These are phyloP conservation scores for Botryotinia calthae DNA, from an alignment of 2,329 filamentous ascomycete species.

Conservation along the genomic window DNA sequence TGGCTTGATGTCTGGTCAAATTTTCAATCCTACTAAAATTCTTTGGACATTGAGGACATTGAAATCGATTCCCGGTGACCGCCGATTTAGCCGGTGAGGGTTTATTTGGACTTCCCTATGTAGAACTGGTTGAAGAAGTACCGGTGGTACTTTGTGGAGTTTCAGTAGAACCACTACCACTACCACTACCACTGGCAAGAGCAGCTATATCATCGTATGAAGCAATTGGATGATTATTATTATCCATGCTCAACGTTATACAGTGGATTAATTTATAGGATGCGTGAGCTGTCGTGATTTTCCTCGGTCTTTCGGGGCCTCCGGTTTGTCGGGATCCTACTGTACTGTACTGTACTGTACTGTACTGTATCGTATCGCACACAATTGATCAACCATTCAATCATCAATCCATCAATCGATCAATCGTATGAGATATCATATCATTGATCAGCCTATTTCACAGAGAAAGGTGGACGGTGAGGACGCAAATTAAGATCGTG, in stretches of 20 bases:
- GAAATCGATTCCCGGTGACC: constrained; percentile 27
- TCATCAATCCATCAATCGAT: too few relatives aligned
- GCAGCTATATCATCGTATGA: neutral
- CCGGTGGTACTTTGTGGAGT: neutral
- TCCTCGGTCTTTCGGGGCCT: neutral
- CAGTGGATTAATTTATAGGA: neutral
- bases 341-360: neutral
- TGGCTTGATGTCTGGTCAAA: constrained; percentile 36
- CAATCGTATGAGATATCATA: neutral
- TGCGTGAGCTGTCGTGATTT: neutral
- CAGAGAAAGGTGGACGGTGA: constrained; percentile 12
- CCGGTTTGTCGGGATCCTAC: neutral
- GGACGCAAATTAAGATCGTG: neutral
- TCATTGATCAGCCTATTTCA: neutral
- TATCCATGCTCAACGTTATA: neutral
- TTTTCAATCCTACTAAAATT: constrained; percentile 38
- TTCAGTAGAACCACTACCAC: neutral
- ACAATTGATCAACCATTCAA: neutral
- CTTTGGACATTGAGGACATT: constrained; percentile 36
- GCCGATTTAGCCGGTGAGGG: neutral
- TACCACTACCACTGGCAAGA: neutral
- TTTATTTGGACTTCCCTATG: neutral
- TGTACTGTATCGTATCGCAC: neutral
- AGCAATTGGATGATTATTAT: neutral
- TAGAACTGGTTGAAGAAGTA: neutral